Base-by-base conservation (phyloP, 176 grass and related monocot genomes). In the Oryza meyeriana region DNA sequence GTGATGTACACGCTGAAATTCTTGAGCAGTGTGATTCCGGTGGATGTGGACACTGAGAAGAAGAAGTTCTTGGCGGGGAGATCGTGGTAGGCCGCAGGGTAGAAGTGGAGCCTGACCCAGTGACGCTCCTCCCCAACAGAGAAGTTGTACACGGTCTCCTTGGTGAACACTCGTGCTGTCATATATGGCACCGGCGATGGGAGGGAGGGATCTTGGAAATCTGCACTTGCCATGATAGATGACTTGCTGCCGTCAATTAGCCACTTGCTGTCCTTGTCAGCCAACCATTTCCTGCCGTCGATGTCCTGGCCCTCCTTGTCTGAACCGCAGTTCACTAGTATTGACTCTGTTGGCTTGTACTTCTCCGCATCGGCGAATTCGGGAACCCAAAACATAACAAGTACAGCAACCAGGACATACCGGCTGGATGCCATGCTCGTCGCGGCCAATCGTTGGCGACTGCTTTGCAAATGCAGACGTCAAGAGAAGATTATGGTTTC, bases 1-100 rank as follows among this genome's bases (percentile, higher is more conserved):
- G 88, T 97, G 77, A 91, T 74, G 89, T 89, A 86, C 17, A 83
- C 94, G 52, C 94, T 97, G 77, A 97, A 97, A 81, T 97, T 97
- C 32, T 68, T 84, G 0, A 97, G 88, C 35, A 97, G 86, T 4
- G 91, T 93, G 39, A 89, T 18, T 30, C 94, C 86, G 9, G 68
- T 80, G 48, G 80, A 86, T 11, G 86, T 84, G 1, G 77, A 63
- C 68, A 97, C 88, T 2, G 91, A 89, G 88, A 97, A 93, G 81
- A 85, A 97, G 71, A 92, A 92, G 0, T 72, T 73, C 13, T 97
- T 88, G 1, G 84, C 78, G 4, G 80, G 69, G 42, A 97, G 22
- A 64, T 33, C 84, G 52, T 86, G 85, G 81, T 93, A 93, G 0
- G 76, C 65, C 3, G 94, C 79, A 2, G 94, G 94, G 82, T 97